phyloP scores from a whole-genome alignment of 805 yeast genomes.

The Schwanniomyces occidentalis region DNA sequence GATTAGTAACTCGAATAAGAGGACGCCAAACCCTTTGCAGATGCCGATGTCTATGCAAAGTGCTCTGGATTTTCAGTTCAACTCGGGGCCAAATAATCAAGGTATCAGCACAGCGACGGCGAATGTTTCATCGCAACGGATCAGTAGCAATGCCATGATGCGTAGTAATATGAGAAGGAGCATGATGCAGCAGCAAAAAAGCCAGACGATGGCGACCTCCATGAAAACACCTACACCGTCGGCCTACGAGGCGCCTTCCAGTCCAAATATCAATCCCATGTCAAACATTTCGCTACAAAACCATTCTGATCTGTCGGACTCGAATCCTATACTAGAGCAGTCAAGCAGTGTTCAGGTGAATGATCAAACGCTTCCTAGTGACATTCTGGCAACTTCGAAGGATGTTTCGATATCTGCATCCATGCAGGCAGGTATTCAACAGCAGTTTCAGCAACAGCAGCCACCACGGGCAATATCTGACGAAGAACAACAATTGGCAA shows the following conservation, averaged over 20 bases:
- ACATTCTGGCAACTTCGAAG: background rate
- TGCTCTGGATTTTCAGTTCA: constrained; percentile 1
- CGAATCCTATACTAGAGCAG: constrained; percentile 28
- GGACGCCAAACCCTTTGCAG: constrained; percentile 29
- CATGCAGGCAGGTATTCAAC: constrained; percentile 1
- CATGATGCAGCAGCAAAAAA: constrained; percentile 8
- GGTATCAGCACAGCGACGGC: constrained; percentile 1
- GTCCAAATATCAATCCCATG: constrained; percentile 33
- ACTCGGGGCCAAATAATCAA: constrained; percentile 1
- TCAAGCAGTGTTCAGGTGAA: background rate
- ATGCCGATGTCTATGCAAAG: constrained; percentile 11
- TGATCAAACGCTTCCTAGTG: background rate
- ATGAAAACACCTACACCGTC: constrained; percentile 42
- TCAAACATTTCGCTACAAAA: constrained; percentile 28
- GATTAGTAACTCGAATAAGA: constrained; percentile 33
- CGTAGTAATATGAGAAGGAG: constrained; percentile 11
- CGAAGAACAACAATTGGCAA: constrained; percentile 65
- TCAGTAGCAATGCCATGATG: constrained; percentile 7
- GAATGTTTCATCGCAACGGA: constrained; percentile 9
- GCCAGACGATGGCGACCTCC: constrained; percentile 7
- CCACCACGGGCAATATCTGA: constrained; percentile 43
- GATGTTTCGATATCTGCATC: constrained; percentile 3
- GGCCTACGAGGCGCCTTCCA: constrained; percentile 41
- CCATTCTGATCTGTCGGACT: constrained; percentile 42
- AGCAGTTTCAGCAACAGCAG: constrained; percentile 11